These are phyloP conservation scores for Andrographis paniculata DNA, from an alignment of 305 asterid species.

Conservation along the genomic window DNA sequence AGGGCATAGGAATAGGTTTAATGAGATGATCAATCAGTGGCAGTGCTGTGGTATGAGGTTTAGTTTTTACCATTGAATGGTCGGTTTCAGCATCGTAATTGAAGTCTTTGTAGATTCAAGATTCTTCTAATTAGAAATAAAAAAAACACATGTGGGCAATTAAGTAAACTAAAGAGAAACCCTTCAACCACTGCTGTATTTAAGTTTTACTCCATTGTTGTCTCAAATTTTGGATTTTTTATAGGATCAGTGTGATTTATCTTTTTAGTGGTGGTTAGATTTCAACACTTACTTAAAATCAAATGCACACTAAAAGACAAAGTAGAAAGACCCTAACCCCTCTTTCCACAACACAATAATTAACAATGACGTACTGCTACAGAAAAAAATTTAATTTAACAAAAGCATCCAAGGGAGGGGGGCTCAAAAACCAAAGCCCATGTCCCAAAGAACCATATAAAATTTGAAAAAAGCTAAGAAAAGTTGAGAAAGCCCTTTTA, in stretches of 20 bases:
- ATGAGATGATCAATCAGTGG: conserved; percentile 20
- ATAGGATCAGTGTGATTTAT: too few species aligned
- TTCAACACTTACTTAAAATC: too few species aligned
- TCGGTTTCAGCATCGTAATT: conserved; percentile 16
- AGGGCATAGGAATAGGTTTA: conserved; percentile 21
- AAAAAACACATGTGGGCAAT: too few species aligned
- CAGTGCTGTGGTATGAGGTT: background rate
- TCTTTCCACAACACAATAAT: background rate
- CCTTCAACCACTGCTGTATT: too few species aligned
- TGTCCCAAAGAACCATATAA: conserved; percentile 4
- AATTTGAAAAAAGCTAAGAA: background rate
- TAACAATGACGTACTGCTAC: background rate
- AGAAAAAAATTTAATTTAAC: background rate
- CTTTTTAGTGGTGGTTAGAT: too few species aligned
- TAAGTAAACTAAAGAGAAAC: background rate
- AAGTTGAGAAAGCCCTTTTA: conserved; percentile 21
- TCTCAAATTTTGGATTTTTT: too few species aligned
- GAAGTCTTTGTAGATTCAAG: background rate
- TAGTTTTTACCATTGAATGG: conserved; percentile 16
- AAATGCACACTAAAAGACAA: background rate
- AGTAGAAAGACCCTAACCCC: background rate
- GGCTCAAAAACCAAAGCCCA: conserved; percentile 10
- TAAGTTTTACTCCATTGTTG: too few species aligned
- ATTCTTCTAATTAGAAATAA: background rate
- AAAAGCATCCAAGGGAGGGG: conserved; percentile 3